Base-by-base conservation (phyloP, 352 stramenopile species). In the Globisporangium rhizosaccharum region DNA sequence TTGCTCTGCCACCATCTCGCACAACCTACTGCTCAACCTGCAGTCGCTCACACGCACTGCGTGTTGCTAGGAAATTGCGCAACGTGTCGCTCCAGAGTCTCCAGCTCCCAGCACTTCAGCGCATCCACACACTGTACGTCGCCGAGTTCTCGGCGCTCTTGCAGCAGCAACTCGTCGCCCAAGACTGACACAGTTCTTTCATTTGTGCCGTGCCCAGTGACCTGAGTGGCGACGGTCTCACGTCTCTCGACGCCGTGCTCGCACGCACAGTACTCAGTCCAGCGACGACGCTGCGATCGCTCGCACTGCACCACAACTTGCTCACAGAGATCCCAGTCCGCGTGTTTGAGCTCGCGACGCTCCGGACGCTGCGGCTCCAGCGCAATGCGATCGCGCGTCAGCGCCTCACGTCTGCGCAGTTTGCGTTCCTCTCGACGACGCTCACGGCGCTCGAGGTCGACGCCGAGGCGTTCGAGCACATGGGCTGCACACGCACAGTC, bases 371-470 rank as follows among this genome's bases (percentile, higher is more conserved):
- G 14, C 57, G 51, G 9, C 49, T 63, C 10, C 41, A 23, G 26
- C 41, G 57, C 42, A 63, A 63, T n/a, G 41, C 47, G 41, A 63
- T 57, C 42, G 33, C 26, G 26, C 47, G 52, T 10, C 57, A 63
- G 57, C 57, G 57, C 18, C 57, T 63, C 28, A 25, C 57, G 15
- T n/a, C 25, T 0, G 50, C 50, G 10, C 57, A 63, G 44, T 63
- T 57, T 20, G 50, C 14, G 8, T 63, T 63, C 11, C 44, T 63
- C 7, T 63, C 57, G 8, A 44, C 42, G 15, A 37, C 14, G 0
- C 25, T 63, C 14, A 39, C 57, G n/a, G 37, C 20, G 44, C 50
- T 63, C 49, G 57, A 63, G 15, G 30, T 56, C 4, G 57, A 63
- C n/a, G 28, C 18, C 39, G 57, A 57, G n/a, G 51, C 57, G 26